Evolutionary conservation across 305 asterid genomes (phyloP).

Genomic region (Euphrasia arctica): DNA sequence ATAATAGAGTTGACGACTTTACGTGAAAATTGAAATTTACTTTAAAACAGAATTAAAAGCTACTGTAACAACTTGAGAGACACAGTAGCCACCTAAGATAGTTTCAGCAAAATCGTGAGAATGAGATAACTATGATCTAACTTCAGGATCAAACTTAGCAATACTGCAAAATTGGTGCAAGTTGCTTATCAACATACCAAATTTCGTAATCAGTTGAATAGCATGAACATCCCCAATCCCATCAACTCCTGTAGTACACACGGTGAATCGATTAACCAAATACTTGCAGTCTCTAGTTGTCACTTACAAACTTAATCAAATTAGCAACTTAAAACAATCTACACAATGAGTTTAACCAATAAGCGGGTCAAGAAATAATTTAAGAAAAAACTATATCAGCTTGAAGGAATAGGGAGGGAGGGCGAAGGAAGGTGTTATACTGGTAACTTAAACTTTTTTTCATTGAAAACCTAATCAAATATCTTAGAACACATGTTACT

Average conservation of each 20-base stretch:
- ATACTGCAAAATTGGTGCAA: conserved; percentile 11
- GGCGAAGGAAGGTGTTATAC: not conserved
- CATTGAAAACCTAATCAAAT: conserved; percentile 13
- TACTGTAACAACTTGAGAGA: conserved; percentile 1
- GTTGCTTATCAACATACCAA: conserved; percentile 49
- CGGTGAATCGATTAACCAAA: conserved; percentile 11
- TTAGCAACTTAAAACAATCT: conserved; percentile 6
- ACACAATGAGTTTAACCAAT: conserved; percentile 16
- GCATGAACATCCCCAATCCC: conserved; percentile 94
- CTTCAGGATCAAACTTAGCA: too few relatives aligned
- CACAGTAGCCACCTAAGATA: not conserved
- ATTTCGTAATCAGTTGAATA: conserved; percentile 69
- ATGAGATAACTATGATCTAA: not conserved
- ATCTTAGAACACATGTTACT: not conserved
- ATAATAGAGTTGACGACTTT: conserved; percentile 28
- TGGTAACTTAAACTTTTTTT: conserved; percentile 16
- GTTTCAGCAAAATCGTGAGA: not conserved
- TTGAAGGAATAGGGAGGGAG: not conserved
- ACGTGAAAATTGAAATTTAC: conserved; percentile 19
- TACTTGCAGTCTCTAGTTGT: conserved; percentile 17
- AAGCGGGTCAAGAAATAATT: conserved; percentile 9
- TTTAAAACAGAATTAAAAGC: conserved; percentile 15
- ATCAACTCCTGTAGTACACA: conserved; percentile 67
- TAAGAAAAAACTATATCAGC: not conserved
- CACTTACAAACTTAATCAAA: conserved; percentile 11